Conservation (phyloP, 768 basidiomycete species). For the Rhizopogon vinicolor region DNA sequence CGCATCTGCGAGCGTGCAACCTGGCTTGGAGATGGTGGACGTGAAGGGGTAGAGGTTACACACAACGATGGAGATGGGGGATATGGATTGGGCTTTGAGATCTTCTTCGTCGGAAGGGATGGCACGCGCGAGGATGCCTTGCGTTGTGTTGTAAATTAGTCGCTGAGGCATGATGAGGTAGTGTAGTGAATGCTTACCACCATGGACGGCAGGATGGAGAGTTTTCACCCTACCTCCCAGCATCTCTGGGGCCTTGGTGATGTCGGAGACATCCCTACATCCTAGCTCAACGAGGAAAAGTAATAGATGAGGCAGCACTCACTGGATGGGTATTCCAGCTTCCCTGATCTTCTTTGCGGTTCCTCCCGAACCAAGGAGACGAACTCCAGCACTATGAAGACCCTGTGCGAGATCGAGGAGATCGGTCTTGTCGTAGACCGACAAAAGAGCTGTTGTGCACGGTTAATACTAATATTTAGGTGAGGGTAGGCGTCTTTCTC, state of each 20-base stretch:
- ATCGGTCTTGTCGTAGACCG: no score
- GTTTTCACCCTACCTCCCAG: slow-evolving; percentile 98
- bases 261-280: slow-evolving; percentile 88
- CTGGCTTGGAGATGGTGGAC: slow-evolving; percentile 81
- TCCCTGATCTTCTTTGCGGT: slow-evolving; percentile 98
- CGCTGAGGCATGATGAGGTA: background rate
- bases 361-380: slow-evolving; percentile 91
- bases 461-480: slow-evolving; percentile 7
- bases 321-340: slow-evolving; percentile 88
- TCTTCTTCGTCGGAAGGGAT: slow-evolving; percentile 90
- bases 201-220: slow-evolving; percentile 95
- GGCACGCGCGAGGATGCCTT: slow-evolving; percentile 91
- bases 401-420: slow-evolving; percentile 31
- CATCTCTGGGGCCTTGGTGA: slow-evolving; percentile 99
- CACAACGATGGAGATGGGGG: slow-evolving; percentile 93
- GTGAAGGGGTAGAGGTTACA: slow-evolving; percentile 99
- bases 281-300: slow-evolving; percentile 5
- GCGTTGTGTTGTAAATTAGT: background rate
- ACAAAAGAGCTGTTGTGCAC: no score
- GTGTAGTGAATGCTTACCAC: slow-evolving; percentile 50
- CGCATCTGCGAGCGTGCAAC: slow-evolving; percentile 86
- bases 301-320: slow-evolving; percentile 28
- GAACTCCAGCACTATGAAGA: slow-evolving; percentile 77
- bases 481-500: background rate
- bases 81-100: slow-evolving; percentile 76